Evolutionary conservation across 2,329 filamentous ascomycete genomes (phyloP).

Genomic region (Talaromyces amestolkiae): DNA sequence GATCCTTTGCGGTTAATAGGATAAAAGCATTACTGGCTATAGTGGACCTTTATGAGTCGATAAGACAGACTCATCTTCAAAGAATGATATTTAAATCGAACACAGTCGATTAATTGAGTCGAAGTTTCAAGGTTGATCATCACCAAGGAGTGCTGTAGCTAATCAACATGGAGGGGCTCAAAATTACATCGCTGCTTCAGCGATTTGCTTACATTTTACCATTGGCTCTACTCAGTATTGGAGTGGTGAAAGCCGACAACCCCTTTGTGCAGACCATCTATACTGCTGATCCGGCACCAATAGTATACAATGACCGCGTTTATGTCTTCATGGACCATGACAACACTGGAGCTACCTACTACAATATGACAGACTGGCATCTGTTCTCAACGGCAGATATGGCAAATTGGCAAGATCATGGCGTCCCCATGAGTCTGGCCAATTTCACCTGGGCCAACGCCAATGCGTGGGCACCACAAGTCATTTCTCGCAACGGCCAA

Average conservation of each 20-base stretch:
- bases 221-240: background rate
- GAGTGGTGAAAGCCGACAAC: background rate
- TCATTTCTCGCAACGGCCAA: background rate
- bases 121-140: background rate
- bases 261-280: background rate
- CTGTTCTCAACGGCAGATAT: background rate
- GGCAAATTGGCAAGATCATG: constrained; percentile 8
- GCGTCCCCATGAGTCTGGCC: background rate
- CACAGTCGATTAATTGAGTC: background rate
- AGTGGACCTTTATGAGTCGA: background rate
- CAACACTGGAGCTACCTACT: background rate
- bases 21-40: background rate
- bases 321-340: constrained; percentile 8
- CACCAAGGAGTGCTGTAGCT: background rate
- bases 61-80: background rate
- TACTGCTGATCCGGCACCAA: background rate
- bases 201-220: background rate
- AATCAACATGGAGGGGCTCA: background rate
- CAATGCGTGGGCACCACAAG: constrained; percentile 3
- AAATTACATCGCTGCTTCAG: background rate
- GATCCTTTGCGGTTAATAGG: background rate
- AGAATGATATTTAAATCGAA: background rate
- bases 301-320: constrained; percentile 2
- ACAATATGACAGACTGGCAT: constrained; percentile 5
- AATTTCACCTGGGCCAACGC: constrained; percentile 1